These are phyloP conservation scores for Calocybe indica DNA, from an alignment of 768 basidiomycete genomes.

Conservation along the genomic window DNA sequence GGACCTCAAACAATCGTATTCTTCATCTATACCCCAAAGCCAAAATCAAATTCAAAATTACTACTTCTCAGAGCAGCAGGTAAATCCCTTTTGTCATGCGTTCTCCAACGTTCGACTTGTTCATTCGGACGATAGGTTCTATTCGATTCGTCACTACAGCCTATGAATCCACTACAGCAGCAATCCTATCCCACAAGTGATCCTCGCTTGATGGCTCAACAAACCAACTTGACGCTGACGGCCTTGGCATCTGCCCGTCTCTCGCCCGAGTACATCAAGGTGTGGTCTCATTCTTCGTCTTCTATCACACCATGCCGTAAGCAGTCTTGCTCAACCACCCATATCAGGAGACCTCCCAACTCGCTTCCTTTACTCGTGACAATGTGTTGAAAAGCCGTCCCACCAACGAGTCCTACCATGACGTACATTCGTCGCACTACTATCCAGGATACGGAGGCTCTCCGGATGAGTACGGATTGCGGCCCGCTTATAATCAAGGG, in stretches of 20 bases:
- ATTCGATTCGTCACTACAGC: no score
- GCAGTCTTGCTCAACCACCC: background rate
- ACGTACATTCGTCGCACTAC: constrained; percentile 1
- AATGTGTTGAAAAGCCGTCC: background rate
- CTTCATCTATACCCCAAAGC: background rate
- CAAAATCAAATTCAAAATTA: constrained; percentile 1
- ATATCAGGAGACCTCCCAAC: constrained; percentile 4
- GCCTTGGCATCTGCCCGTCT: constrained; percentile 13
- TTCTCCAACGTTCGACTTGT: no score
- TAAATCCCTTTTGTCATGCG: constrained; percentile 1
- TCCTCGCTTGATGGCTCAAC: constrained; percentile 14
- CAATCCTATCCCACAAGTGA: constrained; percentile 7
- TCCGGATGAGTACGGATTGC: constrained; percentile 2
- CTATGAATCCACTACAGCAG: background rate
- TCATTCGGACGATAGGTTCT: no score
- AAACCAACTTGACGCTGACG: constrained; percentile 16
- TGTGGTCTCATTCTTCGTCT: background rate
- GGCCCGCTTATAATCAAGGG: constrained; percentile 4
- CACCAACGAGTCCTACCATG: background rate
- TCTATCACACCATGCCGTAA: background rate
- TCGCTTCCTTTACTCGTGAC: constrained; percentile 2
- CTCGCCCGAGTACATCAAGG: constrained; percentile 11
- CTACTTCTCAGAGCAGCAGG: constrained; percentile 6
- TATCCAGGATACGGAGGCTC: constrained; percentile 4
- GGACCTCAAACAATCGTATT: constrained; percentile 1